These are phyloP conservation scores for Diaporthe nobilis DNA, from an alignment of 2,329 filamentous ascomycete species.

Conservation along the genomic window DNA sequence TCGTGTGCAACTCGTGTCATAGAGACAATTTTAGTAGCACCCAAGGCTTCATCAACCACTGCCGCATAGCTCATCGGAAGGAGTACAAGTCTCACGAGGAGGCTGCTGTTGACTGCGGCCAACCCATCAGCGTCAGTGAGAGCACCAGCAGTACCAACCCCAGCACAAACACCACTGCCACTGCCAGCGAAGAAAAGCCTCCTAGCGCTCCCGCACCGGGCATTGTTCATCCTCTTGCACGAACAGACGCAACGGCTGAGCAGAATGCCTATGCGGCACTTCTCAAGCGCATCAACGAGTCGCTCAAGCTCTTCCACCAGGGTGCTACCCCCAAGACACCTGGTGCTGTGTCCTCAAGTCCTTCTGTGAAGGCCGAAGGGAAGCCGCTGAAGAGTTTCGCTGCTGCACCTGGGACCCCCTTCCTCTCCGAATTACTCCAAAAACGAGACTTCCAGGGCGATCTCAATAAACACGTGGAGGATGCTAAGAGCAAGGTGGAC, in stretches of 20 bases:
- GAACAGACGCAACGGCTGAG: slow-evolving; percentile 67
- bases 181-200: slow-evolving; percentile 60
- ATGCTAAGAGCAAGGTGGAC: slow-evolving; percentile 69
- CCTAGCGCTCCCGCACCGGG: slow-evolving; percentile 55
- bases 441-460: slow-evolving; percentile 73
- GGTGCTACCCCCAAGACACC: slow-evolving; percentile 67
- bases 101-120: slow-evolving; percentile 89
- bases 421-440: slow-evolving; percentile 77
- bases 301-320: slow-evolving; percentile 65
- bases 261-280: slow-evolving; percentile 66
- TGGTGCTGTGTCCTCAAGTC: slow-evolving; percentile 45
- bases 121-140: slow-evolving; percentile 81
- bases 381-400: slow-evolving; percentile 59
- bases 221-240: slow-evolving; percentile 74
- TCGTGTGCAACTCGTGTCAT: slow-evolving; percentile 90
- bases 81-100: slow-evolving; percentile 98
- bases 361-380: slow-evolving; percentile 45
- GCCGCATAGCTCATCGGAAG: slow-evolving; percentile 92
- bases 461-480: slow-evolving; percentile 69
- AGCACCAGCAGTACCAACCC: slow-evolving; percentile 61
- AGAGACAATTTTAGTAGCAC: slow-evolving; percentile 95
- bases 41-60: slow-evolving; percentile 99
- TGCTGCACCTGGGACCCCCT: slow-evolving; percentile 72
- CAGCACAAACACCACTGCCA: slow-evolving; percentile 58
- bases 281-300: slow-evolving; percentile 67